Percentiles rank a stretch among this genome's conserved stretches.
Evolutionary conservation across 2,329 filamentous ascomycete genomes (phyloP).

Genomic region (Alternaria sp.): DNA sequence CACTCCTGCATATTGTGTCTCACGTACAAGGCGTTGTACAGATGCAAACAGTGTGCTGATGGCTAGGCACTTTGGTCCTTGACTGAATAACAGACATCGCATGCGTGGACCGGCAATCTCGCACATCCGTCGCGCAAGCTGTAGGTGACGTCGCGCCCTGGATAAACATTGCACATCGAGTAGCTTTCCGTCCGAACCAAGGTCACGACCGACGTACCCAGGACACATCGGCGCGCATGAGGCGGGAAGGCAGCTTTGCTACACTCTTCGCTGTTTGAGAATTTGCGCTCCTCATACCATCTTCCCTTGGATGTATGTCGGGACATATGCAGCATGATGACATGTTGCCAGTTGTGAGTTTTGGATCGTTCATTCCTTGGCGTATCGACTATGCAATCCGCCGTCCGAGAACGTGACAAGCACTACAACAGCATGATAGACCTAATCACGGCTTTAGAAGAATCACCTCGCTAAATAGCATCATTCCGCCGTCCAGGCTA

Average conservation of each 20-base stretch:
- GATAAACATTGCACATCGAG: background rate
- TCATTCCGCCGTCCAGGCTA: conserved; percentile 17
- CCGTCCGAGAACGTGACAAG: background rate
- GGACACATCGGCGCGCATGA: background rate
- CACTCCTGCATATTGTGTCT: background rate
- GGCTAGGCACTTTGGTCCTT: background rate
- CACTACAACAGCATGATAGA: background rate
- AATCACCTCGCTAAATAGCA: background rate
- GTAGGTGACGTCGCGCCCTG: background rate
- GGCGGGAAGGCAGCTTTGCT: background rate
- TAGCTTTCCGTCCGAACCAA: background rate
- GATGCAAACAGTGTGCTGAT: background rate
- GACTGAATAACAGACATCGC: background rate
- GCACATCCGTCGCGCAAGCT: background rate
- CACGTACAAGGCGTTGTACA: background rate
- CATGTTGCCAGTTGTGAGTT: background rate
- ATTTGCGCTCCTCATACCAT: background rate
- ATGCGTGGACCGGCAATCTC: background rate
- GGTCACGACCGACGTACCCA: background rate
- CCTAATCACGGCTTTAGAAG: background rate
- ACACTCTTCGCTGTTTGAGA: background rate
- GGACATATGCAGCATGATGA: background rate
- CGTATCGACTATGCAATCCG: background rate
- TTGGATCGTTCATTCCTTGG: background rate
- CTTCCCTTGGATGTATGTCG: background rate